Evolutionary conservation across 2,329 filamentous ascomycete species (phyloP).

Genomic region (Diaporthe vaccinii): DNA sequence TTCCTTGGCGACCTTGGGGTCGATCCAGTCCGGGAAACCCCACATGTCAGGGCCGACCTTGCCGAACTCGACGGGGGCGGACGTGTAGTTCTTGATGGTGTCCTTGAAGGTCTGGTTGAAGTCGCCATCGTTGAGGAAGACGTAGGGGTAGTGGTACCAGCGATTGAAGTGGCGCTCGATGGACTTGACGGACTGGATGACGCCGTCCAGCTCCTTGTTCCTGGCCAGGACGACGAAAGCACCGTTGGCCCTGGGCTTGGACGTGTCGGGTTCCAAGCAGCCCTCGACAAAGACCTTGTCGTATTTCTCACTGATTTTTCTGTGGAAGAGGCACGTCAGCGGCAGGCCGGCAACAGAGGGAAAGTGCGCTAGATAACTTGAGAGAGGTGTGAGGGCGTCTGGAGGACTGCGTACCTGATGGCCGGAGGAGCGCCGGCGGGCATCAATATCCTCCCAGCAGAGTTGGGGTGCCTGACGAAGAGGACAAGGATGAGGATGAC

Average conservation of each 20-base stretch:
- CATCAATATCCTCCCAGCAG: conserved; percentile 85
- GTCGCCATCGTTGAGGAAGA: conserved; percentile 97
- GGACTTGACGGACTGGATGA: conserved; percentile 96
- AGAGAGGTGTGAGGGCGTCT: not conserved
- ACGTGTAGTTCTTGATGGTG: conserved; percentile 90
- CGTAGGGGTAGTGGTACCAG: conserved; percentile 98
- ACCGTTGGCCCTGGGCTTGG: conserved; percentile 87
- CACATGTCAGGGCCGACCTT: conserved; percentile 92
- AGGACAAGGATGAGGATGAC: conserved; percentile 91
- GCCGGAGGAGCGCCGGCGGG: conserved; percentile 89
- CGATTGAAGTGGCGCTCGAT: conserved; percentile 99
- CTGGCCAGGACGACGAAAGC: conserved; percentile 95
- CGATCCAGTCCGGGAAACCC: conserved; percentile 97
- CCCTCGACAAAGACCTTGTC: conserved; percentile 97
- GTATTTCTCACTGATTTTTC: conserved; percentile 96
- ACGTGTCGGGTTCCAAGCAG: conserved; percentile 85
- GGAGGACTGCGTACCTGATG: conserved; percentile 78
- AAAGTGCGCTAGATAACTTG: not conserved
- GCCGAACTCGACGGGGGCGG: conserved; percentile 88
- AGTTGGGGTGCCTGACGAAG: conserved; percentile 89
- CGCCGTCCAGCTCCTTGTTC: conserved; percentile 96
- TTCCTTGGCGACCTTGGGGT: conserved; percentile 92
- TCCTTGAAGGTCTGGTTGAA: conserved; percentile 97
- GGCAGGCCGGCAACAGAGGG: not conserved
- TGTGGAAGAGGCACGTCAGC: conserved; percentile 53